Conservation (phyloP, 2,329 filamentous ascomycete genomes). For the Aspergillus tubingensis region DNA sequence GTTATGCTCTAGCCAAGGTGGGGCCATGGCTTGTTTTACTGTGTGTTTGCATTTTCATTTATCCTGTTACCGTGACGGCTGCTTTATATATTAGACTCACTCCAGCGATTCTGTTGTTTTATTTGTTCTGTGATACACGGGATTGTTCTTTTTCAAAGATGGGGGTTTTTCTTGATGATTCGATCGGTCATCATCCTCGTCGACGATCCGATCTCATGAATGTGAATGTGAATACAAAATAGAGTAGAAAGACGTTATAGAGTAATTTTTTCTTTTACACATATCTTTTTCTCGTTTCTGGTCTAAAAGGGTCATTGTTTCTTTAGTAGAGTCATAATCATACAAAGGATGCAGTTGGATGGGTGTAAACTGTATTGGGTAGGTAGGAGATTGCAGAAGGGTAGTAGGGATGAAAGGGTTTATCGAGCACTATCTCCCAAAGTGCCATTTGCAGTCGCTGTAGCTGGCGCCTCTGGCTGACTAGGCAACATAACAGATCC, state of each 20-base stretch:
- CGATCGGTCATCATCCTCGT: background rate
- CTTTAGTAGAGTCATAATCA: background rate
- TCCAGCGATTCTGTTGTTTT: conserved; percentile 20
- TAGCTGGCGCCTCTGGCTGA: too few relatives aligned
- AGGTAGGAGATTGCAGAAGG: too few relatives aligned
- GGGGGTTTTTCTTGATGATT: background rate
- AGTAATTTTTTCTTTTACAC: conserved; percentile 2
- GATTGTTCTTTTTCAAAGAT: background rate
- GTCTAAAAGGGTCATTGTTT: background rate
- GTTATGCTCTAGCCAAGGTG: too few relatives aligned
- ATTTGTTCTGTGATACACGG: conserved; percentile 8
- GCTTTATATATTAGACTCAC: conserved; percentile 18
- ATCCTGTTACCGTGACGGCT: conserved; percentile 2
- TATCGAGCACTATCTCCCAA: too few relatives aligned
- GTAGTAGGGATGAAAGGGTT: too few relatives aligned
- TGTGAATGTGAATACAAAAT: conserved; percentile 8
- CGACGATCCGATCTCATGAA: background rate
- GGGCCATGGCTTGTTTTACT: background rate
- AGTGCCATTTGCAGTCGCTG: too few relatives aligned
- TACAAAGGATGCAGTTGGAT: too few relatives aligned
- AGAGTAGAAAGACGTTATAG: conserved; percentile 12
- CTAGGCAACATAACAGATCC: too few relatives aligned
- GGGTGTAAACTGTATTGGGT: too few relatives aligned
- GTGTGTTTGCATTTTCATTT: background rate
- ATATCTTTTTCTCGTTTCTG: background rate